Conservation (phyloP, 164 flowering plant genomes). For the Stephania yunnanensis region DNA sequence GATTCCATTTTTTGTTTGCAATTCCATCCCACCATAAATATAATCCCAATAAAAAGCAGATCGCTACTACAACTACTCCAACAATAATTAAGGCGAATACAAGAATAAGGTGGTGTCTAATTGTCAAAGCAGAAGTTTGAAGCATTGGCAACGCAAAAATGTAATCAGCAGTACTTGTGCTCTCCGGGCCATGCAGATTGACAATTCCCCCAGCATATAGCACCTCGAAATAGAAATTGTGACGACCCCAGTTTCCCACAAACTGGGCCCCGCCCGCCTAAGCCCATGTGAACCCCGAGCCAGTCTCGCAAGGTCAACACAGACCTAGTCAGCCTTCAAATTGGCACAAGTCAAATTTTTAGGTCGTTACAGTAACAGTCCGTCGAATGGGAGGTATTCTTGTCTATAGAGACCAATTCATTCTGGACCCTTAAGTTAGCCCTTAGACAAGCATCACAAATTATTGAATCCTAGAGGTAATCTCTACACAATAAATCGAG, state of each 20-base stretch:
- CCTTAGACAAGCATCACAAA: slow-evolving; percentile 48
- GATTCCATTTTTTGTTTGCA: slow-evolving; percentile 17
- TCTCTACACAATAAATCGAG: slow-evolving; percentile 41
- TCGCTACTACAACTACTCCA: slow-evolving; percentile 32
- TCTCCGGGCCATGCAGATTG: slow-evolving; percentile 53
- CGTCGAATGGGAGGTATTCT: slow-evolving; percentile 37
- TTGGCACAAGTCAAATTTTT: too few relatives aligned
- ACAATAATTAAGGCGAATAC: slow-evolving; percentile 41
- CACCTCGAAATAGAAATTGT: slow-evolving; percentile 49
- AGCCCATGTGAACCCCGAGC: too few relatives aligned
- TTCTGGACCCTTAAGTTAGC: slow-evolving; percentile 45
- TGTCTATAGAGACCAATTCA: slow-evolving; percentile 34
- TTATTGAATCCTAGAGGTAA: slow-evolving; percentile 39
- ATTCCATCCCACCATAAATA: slow-evolving; percentile 35
- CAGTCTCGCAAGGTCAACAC: too few relatives aligned
- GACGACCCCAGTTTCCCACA: too few relatives aligned
- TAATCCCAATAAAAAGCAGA: slow-evolving; percentile 28
- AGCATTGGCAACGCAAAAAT: slow-evolving; percentile 36
- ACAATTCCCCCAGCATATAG: slow-evolving; percentile 74
- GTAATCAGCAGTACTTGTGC: slow-evolving; percentile 42
- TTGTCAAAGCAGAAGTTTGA: not conserved
- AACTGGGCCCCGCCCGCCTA: too few relatives aligned
- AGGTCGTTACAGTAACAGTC: too few relatives aligned
- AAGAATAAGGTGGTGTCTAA: slow-evolving; percentile 19
- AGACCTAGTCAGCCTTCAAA: too few relatives aligned